Evolutionary conservation across 495 filamentous ascomycete genomes (phyloP), one percentile per base, ranked within the genome.

Genomic region (Penicillium macrosclerotiorum): DNA sequence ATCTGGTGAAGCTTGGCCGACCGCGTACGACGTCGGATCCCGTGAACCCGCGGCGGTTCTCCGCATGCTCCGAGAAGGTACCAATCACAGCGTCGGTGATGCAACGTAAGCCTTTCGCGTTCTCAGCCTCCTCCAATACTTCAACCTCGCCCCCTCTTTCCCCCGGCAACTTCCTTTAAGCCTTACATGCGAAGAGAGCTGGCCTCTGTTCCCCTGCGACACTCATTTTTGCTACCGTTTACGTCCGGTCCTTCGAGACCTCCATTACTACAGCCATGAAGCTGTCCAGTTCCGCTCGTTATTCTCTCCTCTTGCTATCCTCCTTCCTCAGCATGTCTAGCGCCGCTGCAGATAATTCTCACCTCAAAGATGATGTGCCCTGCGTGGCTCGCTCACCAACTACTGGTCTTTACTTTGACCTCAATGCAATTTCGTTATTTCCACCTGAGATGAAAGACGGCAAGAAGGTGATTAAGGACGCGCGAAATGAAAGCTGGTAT

Each of bases 371-470:
- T 38, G 40, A 59, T 3, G 39, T 51, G 13, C 82, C 90, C 11
- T 97, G 94, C 63, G 91, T 92, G 5, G 84, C 88, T 9, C 84
- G 83, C 38, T 89, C 87, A 13, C 73, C 82, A 4, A 78, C 71
- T 27, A 84, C 74, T 37, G 90, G 89, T 36, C 73, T 86, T 42
- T 97, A 90, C 78, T 97, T 89, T 71, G 93, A 99, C 60, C 75
- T 99, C 39, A 85, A 84, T 54, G 78, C 85, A 7, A 81, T 97
- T 48, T 79, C 78, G 12, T 73, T 86, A 29, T 57, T 64, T 6
- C 75, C 81, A 13, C 72, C 79, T 7, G 48, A 58, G 42, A 49
- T 72, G 23, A 70, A 76, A 36, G 74, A 83, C 25, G 77, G 75
- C 31, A 74, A 79, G 45, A 85, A 81, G 52, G 52, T 71, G 25